Conservation (phyloP, 768 basidiomycete species). For the Mrakia blollopis region DNA sequence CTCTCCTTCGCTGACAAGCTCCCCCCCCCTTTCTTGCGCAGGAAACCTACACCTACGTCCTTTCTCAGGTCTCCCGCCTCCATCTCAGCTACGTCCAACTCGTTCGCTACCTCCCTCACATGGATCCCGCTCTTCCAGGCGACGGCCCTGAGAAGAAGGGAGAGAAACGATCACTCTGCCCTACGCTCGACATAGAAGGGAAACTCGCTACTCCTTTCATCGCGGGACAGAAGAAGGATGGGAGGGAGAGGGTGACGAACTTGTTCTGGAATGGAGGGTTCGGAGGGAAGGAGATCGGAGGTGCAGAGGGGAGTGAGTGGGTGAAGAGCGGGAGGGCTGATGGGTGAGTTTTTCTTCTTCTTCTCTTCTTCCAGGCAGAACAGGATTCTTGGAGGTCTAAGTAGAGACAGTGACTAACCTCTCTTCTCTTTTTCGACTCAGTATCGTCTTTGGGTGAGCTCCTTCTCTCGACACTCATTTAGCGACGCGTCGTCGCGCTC, state of each 20-base stretch:
- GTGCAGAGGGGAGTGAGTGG: neutral
- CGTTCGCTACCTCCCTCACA: slow-evolving; percentile 7
- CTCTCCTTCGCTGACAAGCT: too few species aligned
- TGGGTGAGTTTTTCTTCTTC: neutral
- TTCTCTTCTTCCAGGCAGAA: too few species aligned
- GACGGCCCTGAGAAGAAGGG: neutral
- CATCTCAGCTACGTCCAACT: slow-evolving; percentile 53
- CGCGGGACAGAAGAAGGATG: neutral
- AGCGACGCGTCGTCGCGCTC: too few species aligned
- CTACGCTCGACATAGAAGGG: neutral
- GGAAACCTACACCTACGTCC: slow-evolving; percentile 48
- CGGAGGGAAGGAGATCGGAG: neutral
- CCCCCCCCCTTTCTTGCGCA: too few species aligned
- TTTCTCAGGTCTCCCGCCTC: slow-evolving; percentile 51
- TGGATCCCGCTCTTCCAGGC: neutral
- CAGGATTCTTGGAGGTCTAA: too few species aligned
- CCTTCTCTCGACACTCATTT: too few species aligned
- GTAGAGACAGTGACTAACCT: too few species aligned
- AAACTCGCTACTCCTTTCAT: neutral
- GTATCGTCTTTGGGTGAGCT: neutral
- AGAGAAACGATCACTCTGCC: neutral
- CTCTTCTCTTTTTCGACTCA: neutral
- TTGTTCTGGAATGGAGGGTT: neutral
- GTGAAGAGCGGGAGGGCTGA: neutral
- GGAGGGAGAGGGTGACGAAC: neutral